Percentiles rank a stretch among this genome's conserved stretches.
These are phyloP conservation scores for Triangularia verruculosa DNA, from an alignment of 2,329 filamentous ascomycete species.

Conservation along the genomic window DNA sequence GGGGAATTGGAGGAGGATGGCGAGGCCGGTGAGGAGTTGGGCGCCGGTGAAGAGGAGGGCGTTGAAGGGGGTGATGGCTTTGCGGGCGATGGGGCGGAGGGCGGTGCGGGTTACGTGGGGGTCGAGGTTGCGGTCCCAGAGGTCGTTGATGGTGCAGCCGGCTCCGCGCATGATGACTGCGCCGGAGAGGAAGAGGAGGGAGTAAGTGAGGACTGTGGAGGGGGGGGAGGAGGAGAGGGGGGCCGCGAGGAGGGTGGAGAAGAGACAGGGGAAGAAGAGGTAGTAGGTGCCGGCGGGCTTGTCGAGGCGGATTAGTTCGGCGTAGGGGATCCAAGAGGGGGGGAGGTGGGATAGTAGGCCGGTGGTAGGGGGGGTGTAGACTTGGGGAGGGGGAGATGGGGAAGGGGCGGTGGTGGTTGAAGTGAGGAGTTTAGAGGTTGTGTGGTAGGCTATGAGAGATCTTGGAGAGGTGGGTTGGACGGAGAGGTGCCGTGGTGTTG, in stretches of 20 bases:
- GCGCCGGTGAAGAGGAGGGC: conserved; percentile 71
- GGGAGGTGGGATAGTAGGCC: conserved; percentile 71
- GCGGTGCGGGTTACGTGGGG: conserved; percentile 73
- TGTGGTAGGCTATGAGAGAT: conserved; percentile 24
- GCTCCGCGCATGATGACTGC: conserved; percentile 84
- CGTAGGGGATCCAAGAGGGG: conserved; percentile 70
- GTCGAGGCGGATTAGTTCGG: conserved; percentile 75
- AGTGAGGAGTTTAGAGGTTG: conserved; percentile 21
- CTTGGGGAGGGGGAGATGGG: conserved; percentile 18
- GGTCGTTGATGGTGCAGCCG: conserved; percentile 85
- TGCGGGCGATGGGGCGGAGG: conserved; percentile 74
- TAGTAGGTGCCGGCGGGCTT: conserved; percentile 82
- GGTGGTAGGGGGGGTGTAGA: conserved; percentile 66
- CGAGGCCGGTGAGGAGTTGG: conserved; percentile 72
- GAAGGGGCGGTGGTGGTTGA: conserved; percentile 8
- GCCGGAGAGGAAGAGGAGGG: conserved; percentile 69
- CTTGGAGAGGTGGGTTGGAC: conserved; percentile 12
- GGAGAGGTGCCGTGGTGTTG: conserved; percentile 13
- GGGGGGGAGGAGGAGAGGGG: conserved; percentile 63
- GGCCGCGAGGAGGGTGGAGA: conserved; percentile 77
- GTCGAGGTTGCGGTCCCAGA: conserved; percentile 86
- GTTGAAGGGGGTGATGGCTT: conserved; percentile 69
- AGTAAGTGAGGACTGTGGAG: conserved; percentile 60
- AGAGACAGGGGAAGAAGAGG: conserved; percentile 81
- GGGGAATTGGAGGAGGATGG: conserved; percentile 73